Base-by-base conservation (phyloP, 176 grass and related monocot genomes). In the Oryza brachyantha region DNA sequence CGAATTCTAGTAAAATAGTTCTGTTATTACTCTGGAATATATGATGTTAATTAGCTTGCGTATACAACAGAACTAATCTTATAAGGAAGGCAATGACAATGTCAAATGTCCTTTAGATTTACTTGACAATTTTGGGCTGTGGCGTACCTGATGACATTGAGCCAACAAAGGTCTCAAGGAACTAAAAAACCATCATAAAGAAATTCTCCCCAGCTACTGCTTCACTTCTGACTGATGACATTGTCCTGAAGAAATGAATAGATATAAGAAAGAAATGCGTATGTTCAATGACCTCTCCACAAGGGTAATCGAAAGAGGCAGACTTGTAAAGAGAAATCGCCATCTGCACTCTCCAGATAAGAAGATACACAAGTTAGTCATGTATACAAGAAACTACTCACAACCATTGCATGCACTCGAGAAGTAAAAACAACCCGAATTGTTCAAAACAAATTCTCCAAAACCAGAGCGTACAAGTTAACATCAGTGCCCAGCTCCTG, bases 281-380 rank as follows among this genome's bases (percentile, higher is more conserved):
- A 61, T 61, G 22, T 24, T 65, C 14, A 40, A 25, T 38, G 64
- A 70, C 42, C 12, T 21, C 76, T 71, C 61, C 11, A 77, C 64
- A 31, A 81, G 28, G 46, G 42, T 61, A 50, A 84, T 61, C 50
- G 71, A 48, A 28, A 85, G 59, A 83, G 80, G n/a, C 76, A 78
- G 83, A 98, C 96, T 92, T 98, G 88, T 94, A 98, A 67, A 98
- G 89, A 74, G 96, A 98, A 80, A 98, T 98, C 60, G 96, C 96
- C 92, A 98, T 98, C 96, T 98, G 81, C 79, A 86, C 83, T 90
- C 63, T n/a, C 68, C 64, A 70, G 92, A 77, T 52, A 83, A 36
- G 21, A 80, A 91, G 48, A 77, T 25, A 86, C 13, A 61, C 32
- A 81, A 67, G 75, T 84, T 78, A 87, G 69, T 66, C 35, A 84